Percentiles rank a stretch among this genome's conserved stretches.
Evolutionary conservation across 495 filamentous ascomycete species (phyloP).

Genomic region (Hypoxylon fuscum): DNA sequence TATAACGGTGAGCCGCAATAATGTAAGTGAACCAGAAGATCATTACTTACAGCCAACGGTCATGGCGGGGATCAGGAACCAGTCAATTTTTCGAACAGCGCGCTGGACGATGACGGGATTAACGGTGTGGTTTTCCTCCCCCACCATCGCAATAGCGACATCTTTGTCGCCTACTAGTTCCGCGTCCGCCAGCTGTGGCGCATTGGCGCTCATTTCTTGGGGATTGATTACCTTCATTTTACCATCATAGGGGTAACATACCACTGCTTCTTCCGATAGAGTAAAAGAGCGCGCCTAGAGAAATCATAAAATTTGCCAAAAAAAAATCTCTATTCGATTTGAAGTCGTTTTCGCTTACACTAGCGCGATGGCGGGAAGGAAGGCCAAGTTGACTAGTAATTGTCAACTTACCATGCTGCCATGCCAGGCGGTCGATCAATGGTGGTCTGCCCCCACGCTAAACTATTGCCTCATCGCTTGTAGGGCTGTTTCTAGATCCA

Average conservation of each 20-base stretch:
- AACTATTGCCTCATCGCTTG: conserved; percentile 12
- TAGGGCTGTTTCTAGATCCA: conserved; percentile 20
- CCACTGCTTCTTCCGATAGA: neutral
- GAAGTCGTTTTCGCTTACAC: conserved; percentile 2
- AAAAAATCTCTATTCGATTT: neutral
- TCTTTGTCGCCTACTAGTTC: conserved; percentile 40
- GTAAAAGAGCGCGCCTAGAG: neutral
- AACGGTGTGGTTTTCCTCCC: conserved; percentile 39
- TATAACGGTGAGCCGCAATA: conserved; percentile 5
- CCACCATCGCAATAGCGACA: conserved; percentile 52
- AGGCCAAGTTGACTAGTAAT: conserved; percentile 10
- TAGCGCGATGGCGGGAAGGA: conserved; percentile 15
- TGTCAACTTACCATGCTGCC: neutral
- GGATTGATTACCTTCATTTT: conserved; percentile 22
- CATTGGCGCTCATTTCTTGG: conserved; percentile 8
- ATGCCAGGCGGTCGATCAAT: neutral
- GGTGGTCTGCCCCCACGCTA: neutral
- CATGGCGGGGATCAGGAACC: conserved; percentile 76
- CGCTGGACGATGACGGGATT: conserved; percentile 40
- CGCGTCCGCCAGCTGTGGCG: neutral
- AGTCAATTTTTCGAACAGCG: conserved; percentile 76
- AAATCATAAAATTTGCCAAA: conserved; percentile 4
- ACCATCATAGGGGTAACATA: neutral
- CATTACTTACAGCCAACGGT: conserved; percentile 61
- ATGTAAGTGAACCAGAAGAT: no score